Evolutionary conservation across 176 grass and related monocot species (phyloP), one percentile per base, ranked within the genome.

Genomic region (Bonia amplexicaulis): DNA sequence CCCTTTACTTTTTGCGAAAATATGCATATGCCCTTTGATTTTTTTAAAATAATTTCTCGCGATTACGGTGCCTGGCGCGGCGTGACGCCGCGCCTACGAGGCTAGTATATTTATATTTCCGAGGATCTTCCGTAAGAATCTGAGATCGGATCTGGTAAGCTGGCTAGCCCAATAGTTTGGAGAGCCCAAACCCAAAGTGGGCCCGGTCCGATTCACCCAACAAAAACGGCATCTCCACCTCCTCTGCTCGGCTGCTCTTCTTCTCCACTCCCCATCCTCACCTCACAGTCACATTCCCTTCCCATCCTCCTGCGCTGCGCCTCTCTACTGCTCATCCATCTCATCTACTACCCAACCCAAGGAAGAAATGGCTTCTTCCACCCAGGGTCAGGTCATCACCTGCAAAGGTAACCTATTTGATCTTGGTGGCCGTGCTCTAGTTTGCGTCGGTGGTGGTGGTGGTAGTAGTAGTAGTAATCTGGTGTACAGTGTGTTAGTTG

Each of bases 341-440:
- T 25, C 57, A 47, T 84, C 76, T 20, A 20, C 29, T 9, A 48
- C 13, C 46, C 27, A 11, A 6, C 25, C 11, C 23, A 22, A 19
- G 29, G 65, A 52, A 73, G 49, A 26, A 76, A 89, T 90, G 89
- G 85, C 89, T 40, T 87, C 89, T 62, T 62, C 89, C 61, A 99
- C 93, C 60, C 78, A 89, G 78, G 96, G 93, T 47, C 96, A 92
- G 84, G 90, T 99, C 81, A 96, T 99, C 93, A 99, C 90, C 84
- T 99, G 96, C 93, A 99, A 94, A 92, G 96, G 96, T 95, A 92
- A 66, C 48, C 59, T 15, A 1, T 14, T 45, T 44, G 60, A 71
- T 53, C 61, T 54, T 44, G 62, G 47, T 52, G 1, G 64, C 47
- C 71, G 9, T 9, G 37, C 68, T 79, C 58, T 35, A 63, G 2